Evolutionary conservation across 208 protist genomes (phyloP), one percentile per base, ranked within the genome.

Genomic region (Vickermania spadyakhi): DNA sequence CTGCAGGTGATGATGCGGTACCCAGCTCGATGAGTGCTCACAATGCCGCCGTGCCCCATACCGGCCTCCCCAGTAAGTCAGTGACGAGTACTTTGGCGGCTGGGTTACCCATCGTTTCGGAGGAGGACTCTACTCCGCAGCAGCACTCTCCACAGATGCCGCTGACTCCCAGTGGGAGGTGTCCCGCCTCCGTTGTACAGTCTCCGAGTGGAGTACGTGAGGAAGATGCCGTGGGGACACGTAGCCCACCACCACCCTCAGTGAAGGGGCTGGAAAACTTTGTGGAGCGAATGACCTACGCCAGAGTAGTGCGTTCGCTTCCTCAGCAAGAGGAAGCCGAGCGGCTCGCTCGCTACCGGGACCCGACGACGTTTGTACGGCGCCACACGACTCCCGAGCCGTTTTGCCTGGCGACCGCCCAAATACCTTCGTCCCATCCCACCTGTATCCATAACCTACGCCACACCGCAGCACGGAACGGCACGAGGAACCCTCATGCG

Each of bases 241-340:
- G 31, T 51, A 2, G 23, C 30, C 31, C 28, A 41, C 28, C 52
- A 22, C 14, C 23, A 28, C 11, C n/a, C 29, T 4, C 28, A 1
- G 41, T 64, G 25, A 51, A 56, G 58, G 79, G 82, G 0, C 72
- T 67, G 7, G 76, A 77, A 1, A 52, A 29, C 1, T 85, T 79
- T 62, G 62, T 89, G 1, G 61, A 66, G 11, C 78, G 82, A 0
- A 50, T 89, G 63, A 36, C 56, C n/a, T 42, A 28, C 0, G 82
- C 71, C 2, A 66, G 73, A 50, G 65, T 66, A 21, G 63, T 62
- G 30, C 62, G 69, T 3, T 68, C 81, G 50, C 29, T 28, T 1
- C 21, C 25, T 14, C 61, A 55, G 49, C 60, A 55, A 21, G 70
- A 66, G 22, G 79, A 68, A 51, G 79, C 85, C 54, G 77, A 64